Evolutionary conservation across 768 basidiomycete genomes (phyloP), one percentile per base, ranked within the genome.

Genomic region (Strobilomyces echinocephalus): DNA sequence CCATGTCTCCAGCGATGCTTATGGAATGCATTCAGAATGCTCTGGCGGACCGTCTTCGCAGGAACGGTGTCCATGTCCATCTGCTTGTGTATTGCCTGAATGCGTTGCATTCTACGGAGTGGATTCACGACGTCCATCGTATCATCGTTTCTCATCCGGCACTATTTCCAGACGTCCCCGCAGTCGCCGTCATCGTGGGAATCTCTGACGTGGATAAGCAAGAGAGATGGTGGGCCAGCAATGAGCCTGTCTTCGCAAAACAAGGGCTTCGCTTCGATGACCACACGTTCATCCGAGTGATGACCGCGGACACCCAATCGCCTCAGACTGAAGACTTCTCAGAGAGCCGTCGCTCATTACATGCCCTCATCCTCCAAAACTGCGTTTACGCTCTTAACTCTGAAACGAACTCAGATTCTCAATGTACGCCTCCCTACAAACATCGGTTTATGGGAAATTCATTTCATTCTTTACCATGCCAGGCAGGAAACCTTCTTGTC

Each of bases 81-180:
- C 34, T 65, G 5, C 46, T 65, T 18, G 57, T 60, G 35, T 65
- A 65, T 40, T 65, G 60, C 60, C 40, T 67, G 33, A 39, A 60
- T 20, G 57, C 54, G 5, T 41, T 30, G 5, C 60, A 46, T 45
- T 21, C 64, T 28, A 43, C 36, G 1, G 28, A 18, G 18, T 57
- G 62, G 63, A 50, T 55, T 28, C 60, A 52, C 14, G 57, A 57
- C 40, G 38, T 45, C 8, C 48, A 62, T 46, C 44, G 26, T 16
- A n/a, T 18, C n/a, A 39, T 64, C 24, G 6, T 24, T 33, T 52
- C 62, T 26, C 15, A 49, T 38, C 39, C 38, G 16, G 15, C 41
- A 18, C 20, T 14, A 0, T 40, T 47, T 20, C 24, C 36, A 21
- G 36, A 15, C 46, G 44, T 49, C 33, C 62, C 65, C 15, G 20